Conservation (phyloP, 345 rosid species). For the Euphorbia tirucalli region DNA sequence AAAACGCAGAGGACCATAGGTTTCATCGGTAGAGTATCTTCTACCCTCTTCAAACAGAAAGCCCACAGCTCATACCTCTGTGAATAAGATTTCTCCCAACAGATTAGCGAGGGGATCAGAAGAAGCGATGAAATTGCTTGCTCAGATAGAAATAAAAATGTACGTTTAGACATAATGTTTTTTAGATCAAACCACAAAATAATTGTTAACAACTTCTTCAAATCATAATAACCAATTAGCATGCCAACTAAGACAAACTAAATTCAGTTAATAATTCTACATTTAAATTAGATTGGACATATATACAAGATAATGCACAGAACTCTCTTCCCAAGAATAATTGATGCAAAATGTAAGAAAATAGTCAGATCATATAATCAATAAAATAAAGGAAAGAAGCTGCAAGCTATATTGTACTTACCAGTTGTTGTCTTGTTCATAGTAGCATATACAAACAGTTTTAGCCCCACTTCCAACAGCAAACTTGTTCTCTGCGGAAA, state of each 20-base stretch:
- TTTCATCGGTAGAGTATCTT: not conserved
- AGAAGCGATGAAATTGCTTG: not conserved
- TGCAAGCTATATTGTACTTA: slow-evolving; percentile 26
- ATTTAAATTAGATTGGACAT: not conserved
- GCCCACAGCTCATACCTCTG: not conserved
- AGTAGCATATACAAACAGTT: slow-evolving; percentile 95
- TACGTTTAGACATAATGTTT: not conserved
- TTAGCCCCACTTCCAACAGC: slow-evolving; percentile 99
- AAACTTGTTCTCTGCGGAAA: slow-evolving; percentile 76
- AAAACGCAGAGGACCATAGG: not conserved
- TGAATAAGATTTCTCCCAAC: not conserved
- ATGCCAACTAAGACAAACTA: not conserved
- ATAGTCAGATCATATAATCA: not conserved
- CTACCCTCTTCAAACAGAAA: not conserved
- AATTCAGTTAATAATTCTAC: not conserved
- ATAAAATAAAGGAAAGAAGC: slow-evolving; percentile 2
- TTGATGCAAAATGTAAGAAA: not conserved
- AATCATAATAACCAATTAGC: not conserved
- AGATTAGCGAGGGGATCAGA: not conserved
- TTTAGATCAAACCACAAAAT: not conserved
- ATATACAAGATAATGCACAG: not conserved
- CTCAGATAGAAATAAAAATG: not conserved
- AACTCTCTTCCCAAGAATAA: not conserved
- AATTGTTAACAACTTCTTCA: not conserved
- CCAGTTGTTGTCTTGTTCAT: slow-evolving; percentile 99